Percentiles rank a stretch among this genome's conserved stretches.
Conservation (phyloP, 2,329 filamentous ascomycete genomes). For the Akanthomyces dipterigenus region DNA sequence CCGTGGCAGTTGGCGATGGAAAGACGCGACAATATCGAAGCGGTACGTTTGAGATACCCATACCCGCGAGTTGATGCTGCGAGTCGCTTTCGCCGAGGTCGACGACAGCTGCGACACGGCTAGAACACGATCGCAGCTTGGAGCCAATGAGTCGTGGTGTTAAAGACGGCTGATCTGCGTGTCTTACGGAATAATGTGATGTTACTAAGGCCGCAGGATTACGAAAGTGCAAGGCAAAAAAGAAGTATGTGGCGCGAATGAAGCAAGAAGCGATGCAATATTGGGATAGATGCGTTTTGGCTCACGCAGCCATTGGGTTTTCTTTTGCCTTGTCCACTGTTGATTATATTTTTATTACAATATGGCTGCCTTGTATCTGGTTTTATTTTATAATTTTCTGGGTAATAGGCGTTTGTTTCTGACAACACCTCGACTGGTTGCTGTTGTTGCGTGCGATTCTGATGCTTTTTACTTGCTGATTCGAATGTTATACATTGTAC, state of each 20-base stretch:
- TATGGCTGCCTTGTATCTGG: neutral
- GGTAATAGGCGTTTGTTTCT: constrained; percentile 1
- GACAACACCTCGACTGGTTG: neutral
- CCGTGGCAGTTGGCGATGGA: neutral
- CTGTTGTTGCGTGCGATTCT: neutral
- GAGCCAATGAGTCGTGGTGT: neutral
- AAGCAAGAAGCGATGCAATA: neutral
- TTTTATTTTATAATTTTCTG: neutral
- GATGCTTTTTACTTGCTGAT: neutral
- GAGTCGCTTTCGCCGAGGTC: neutral
- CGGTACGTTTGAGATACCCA: neutral
- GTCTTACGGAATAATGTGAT: neutral
- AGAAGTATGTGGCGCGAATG: neutral
- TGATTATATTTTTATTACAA: neutral
- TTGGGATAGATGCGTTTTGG: neutral
- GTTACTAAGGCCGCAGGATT: neutral
- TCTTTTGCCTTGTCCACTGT: neutral
- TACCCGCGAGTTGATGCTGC: neutral
- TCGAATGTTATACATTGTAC: constrained; percentile 1
- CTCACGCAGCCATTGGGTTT: neutral
- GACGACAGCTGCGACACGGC: neutral
- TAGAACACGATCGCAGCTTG: neutral
- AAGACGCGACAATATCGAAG: neutral
- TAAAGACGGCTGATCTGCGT: neutral
- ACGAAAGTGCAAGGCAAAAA: neutral